phyloP scores from a whole-genome alignment of 75 land plant genomes.

The Ceratopteris richardii region DNA sequence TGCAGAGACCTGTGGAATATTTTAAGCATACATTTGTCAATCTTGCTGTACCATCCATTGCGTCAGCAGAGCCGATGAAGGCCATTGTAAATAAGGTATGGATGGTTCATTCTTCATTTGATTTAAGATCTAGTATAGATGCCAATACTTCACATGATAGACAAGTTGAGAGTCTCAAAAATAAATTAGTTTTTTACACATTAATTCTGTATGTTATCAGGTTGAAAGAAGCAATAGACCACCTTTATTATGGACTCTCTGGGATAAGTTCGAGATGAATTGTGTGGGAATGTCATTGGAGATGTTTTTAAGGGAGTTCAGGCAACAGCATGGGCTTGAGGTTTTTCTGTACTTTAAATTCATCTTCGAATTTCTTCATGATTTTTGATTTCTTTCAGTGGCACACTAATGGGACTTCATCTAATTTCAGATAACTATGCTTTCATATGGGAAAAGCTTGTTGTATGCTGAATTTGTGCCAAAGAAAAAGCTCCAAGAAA shows the following conservation, averaged over 20 bases:
- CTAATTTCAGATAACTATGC: slow-evolving; percentile 38
- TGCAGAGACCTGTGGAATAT: slow-evolving; percentile 25
- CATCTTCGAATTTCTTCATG: too few relatives aligned
- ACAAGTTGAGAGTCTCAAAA: too few relatives aligned
- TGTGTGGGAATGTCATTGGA: slow-evolving; percentile 45
- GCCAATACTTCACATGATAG: too few relatives aligned
- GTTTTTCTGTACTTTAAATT: slow-evolving; percentile 3
- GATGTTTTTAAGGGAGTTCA: slow-evolving; percentile 32
- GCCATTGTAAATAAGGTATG: slow-evolving; percentile 38
- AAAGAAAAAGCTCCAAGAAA: slow-evolving; percentile 38
- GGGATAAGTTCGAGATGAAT: slow-evolving; percentile 55
- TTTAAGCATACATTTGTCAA: slow-evolving; percentile 44
- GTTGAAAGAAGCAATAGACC: slow-evolving; percentile 27
- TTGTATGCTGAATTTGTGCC: slow-evolving; percentile 46
- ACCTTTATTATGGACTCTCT: slow-evolving; percentile 41
- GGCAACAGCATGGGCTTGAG: slow-evolving; percentile 47
- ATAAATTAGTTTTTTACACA: background rate
- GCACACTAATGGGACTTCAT: too few relatives aligned
- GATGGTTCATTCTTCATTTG: too few relatives aligned
- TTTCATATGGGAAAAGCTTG: slow-evolving; percentile 49
- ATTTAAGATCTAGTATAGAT: too few relatives aligned
- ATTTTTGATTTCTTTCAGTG: too few relatives aligned
- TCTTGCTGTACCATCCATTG: slow-evolving; percentile 34
- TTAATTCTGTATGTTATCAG: slow-evolving; percentile 17
- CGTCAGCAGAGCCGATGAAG: slow-evolving; percentile 38